Conservation (phyloP, 164 flowering plant genomes). For the Umbilicus rupestris region DNA sequence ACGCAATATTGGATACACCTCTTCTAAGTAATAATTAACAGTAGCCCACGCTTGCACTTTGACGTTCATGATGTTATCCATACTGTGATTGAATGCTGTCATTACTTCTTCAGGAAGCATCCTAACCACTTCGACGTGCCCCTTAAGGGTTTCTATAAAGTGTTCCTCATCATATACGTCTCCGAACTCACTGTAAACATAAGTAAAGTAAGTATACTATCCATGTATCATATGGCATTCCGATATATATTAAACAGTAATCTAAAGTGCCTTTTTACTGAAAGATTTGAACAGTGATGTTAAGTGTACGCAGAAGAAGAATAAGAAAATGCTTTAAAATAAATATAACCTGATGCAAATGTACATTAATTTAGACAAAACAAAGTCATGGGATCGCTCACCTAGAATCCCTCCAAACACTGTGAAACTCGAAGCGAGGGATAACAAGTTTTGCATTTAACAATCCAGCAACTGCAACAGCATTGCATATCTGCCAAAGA, state of each 20-base stretch:
- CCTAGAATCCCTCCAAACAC: constrained; percentile 84
- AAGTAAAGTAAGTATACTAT: not conserved
- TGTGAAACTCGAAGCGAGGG: constrained; percentile 71
- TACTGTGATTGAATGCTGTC: constrained; percentile 58
- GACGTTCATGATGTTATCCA: constrained; percentile 78
- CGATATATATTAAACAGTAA: constrained; percentile 14
- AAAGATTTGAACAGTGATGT: not conserved
- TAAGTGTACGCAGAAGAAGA: not conserved
- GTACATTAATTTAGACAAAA: not conserved
- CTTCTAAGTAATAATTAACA: constrained; percentile 56
- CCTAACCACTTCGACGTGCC: constrained; percentile 60
- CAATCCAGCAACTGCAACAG: constrained; percentile 78
- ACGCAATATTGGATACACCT: constrained; percentile 70
- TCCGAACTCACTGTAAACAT: constrained; percentile 65
- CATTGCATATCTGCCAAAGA: constrained; percentile 41
- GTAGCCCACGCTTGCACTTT: constrained; percentile 93
- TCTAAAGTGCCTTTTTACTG: not conserved
- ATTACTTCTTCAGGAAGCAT: constrained; percentile 74
- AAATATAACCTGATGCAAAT: too few species aligned
- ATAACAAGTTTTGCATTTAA: constrained; percentile 69
- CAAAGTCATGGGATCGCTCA: not conserved
- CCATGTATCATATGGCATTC: not conserved
- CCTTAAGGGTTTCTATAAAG: constrained; percentile 57
- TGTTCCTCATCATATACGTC: constrained; percentile 91
- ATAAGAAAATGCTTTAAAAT: too few species aligned